Evolutionary conservation across 805 yeast genomes (phyloP).

Genomic region (Candida endomychidarum): DNA sequence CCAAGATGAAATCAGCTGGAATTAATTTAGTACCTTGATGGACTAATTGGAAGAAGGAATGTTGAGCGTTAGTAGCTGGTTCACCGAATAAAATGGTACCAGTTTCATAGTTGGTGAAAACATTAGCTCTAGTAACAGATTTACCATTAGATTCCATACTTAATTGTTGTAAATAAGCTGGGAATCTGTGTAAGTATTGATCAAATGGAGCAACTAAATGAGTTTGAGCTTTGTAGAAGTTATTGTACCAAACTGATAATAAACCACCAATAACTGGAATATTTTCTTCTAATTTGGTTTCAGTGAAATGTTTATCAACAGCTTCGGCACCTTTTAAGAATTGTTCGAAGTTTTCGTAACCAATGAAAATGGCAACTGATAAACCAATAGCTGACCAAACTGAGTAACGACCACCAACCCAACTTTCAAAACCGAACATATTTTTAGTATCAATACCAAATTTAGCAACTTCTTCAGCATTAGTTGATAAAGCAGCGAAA

Average conservation of each 20-base stretch:
- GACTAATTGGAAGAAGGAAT: constrained; percentile 98
- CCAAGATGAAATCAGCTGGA: constrained; percentile 94
- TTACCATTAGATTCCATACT: constrained; percentile 99
- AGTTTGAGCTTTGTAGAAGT: constrained; percentile 97
- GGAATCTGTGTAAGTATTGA: constrained; percentile 98
- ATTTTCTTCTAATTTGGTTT: constrained; percentile 84
- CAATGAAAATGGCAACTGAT: constrained; percentile 91
- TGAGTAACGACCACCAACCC: constrained; percentile 99
- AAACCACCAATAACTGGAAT: constrained; percentile 93
- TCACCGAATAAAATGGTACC: constrained; percentile 97
- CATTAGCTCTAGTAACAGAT: constrained; percentile 90
- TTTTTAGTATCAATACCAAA: constrained; percentile 97
- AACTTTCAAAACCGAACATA: constrained; percentile 97
- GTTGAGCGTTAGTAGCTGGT: constrained; percentile 99
- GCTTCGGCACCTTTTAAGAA: constrained; percentile 98
- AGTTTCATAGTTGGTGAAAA: constrained; percentile 90
- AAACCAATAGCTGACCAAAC: constrained; percentile 99
- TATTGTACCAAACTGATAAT: constrained; percentile 96
- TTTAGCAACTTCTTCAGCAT: constrained; percentile 84
- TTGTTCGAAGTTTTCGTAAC: constrained; percentile 88
- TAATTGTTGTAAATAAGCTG: constrained; percentile 97
- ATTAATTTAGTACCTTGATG: constrained; percentile 98
- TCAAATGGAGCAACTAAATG: constrained; percentile 98
- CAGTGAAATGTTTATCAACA: constrained; percentile 84
- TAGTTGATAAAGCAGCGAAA: constrained; percentile 95